These are phyloP conservation scores for Hylodesmum podocarpum DNA, from an alignment of 306 rosid species.

Conservation along the genomic window DNA sequence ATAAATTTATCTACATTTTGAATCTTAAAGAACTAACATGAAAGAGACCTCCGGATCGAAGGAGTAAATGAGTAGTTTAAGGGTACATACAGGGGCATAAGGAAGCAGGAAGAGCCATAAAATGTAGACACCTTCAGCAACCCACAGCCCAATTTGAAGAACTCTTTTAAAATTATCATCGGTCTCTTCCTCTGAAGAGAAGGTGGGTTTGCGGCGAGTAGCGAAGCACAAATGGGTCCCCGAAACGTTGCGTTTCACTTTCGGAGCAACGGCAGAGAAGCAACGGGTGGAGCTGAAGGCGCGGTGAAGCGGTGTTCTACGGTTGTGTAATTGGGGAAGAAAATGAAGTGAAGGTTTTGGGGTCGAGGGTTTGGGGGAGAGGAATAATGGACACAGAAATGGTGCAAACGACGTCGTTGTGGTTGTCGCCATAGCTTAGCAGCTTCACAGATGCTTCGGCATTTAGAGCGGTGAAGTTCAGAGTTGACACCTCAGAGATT, in stretches of 20 bases:
- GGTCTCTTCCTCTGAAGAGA: conserved; percentile 24
- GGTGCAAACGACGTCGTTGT: conserved; percentile 39
- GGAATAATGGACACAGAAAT: conserved; percentile 33
- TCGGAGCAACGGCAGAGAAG: not conserved
- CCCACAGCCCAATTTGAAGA: conserved; percentile 58
- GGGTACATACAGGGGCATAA: conserved; percentile 64
- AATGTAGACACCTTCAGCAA: conserved; percentile 66
- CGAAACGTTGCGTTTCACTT: not conserved
- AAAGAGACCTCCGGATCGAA: too few relatives aligned
- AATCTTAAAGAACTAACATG: too few relatives aligned
- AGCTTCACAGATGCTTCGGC: conserved; percentile 18
- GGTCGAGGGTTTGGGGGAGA: conserved; percentile 15
- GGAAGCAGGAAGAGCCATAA: conserved; percentile 86
- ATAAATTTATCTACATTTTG: too few relatives aligned
- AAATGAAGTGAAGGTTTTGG: conserved; percentile 23
- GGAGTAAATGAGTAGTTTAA: not conserved
- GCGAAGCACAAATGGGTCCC: conserved; percentile 37
- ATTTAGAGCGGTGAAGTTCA: not conserved
- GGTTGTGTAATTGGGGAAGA: conserved; percentile 25
- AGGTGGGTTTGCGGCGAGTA: conserved; percentile 45
- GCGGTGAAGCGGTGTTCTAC: not conserved
- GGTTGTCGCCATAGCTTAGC: conserved; percentile 23
- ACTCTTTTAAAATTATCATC: conserved; percentile 34
- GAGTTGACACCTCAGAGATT: conserved; percentile 32
- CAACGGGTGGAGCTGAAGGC: not conserved